phyloP scores from a whole-genome alignment of 768 basidiomycete species.

The Pleurotus cornucopiae region DNA sequence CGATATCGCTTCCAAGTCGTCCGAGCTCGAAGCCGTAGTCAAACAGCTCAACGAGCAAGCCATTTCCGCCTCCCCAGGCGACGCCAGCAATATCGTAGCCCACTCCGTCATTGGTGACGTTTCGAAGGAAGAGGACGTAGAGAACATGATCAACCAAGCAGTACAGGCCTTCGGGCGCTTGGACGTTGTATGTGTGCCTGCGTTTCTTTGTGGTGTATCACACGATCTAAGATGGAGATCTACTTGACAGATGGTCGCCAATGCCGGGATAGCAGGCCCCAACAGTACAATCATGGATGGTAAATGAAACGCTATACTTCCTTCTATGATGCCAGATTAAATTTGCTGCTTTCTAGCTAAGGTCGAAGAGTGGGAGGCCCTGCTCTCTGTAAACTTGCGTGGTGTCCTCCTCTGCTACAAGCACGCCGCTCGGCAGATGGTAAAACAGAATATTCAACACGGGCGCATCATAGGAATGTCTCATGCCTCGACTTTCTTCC shows the following conservation, averaged over 20 bases:
- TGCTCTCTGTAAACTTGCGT: conserved; percentile 18
- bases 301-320: not conserved
- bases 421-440: conserved; percentile 22
- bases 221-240: not conserved
- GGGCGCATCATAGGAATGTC: conserved; percentile 24
- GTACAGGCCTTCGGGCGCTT: conserved; percentile 4
- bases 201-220: not conserved
- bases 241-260: conserved; percentile 21
- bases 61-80: not conserved
- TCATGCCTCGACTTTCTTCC: no score
- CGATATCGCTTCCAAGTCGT: conserved; percentile 25
- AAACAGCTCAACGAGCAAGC: conserved; percentile 20
- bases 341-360: conserved; percentile 9
- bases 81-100: not conserved
- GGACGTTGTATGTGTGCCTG: conserved; percentile 8
- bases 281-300: conserved; percentile 11
- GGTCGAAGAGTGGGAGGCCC: conserved; percentile 16
- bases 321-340: not conserved
- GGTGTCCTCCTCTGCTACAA: conserved; percentile 23
- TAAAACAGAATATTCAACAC: conserved; percentile 20
- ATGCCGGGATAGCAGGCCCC: conserved; percentile 18
- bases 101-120: not conserved
- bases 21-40: conserved; percentile 19
- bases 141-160: not conserved
- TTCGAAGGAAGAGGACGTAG: conserved; percentile 2